Evolutionary conservation across 345 rosid species (phyloP).

Genomic region (Lagerstroemia speciosa): DNA sequence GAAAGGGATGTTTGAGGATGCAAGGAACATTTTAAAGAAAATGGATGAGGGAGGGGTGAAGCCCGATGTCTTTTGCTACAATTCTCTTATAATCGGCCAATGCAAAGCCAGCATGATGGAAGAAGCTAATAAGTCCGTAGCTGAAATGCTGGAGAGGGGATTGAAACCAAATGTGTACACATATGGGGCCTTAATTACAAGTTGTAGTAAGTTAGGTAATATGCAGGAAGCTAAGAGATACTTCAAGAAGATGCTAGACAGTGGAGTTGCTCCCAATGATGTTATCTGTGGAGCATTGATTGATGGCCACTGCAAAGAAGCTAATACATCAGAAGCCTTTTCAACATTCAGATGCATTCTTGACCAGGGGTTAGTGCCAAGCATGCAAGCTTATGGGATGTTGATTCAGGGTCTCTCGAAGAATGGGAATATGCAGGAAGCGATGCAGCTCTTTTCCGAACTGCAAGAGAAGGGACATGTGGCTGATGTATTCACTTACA

Average conservation of each 20-base stretch:
- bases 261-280: conserved; percentile 53
- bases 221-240: conserved; percentile 48
- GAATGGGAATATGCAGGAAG: conserved; percentile 49
- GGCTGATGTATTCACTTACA: conserved; percentile 58
- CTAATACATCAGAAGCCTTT: conserved; percentile 42
- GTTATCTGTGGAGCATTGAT: conserved; percentile 43
- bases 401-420: conserved; percentile 62
- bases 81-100: conserved; percentile 60
- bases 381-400: conserved; percentile 39
- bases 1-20: conserved; percentile 46
- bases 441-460: conserved; percentile 47
- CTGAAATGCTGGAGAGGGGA: conserved; percentile 52
- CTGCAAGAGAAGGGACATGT: conserved; percentile 40
- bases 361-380: conserved; percentile 39
- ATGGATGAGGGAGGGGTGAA: conserved; percentile 48
- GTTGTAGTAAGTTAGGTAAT: conserved; percentile 46
- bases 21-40: conserved; percentile 34
- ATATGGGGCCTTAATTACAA: conserved; percentile 55
- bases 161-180: conserved; percentile 62
- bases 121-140: conserved; percentile 48
- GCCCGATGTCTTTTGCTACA: conserved; percentile 69
- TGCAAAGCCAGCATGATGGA: conserved; percentile 70
- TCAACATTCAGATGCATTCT: conserved; percentile 44
- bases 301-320: conserved; percentile 58
- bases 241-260: conserved; percentile 52